Conservation (phyloP, 2,329 filamentous ascomycete species). For the Iodosphaeria phyllophila region DNA sequence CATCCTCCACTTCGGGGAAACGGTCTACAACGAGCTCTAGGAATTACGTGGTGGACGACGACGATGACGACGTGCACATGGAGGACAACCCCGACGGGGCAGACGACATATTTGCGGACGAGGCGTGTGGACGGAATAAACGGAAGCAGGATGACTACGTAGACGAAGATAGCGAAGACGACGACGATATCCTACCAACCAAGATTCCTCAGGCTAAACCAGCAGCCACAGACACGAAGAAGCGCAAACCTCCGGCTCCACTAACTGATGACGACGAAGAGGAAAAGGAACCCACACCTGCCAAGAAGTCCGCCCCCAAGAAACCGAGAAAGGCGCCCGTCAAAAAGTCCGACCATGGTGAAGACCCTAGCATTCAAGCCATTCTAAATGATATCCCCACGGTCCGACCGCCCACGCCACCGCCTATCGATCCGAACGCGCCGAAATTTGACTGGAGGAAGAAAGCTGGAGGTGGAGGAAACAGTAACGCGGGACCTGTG, state of each 20-base stretch:
- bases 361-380: conserved; percentile 56
- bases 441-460: conserved; percentile 67
- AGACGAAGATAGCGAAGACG: conserved; percentile 55
- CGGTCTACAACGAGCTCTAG: conserved; percentile 20
- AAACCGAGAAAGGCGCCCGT: conserved; percentile 38
- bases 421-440: conserved; percentile 44
- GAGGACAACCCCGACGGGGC: conserved; percentile 52
- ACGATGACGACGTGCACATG: conserved; percentile 38
- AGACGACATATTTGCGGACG: conserved; percentile 72
- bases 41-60: conserved; percentile 22
- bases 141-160: conserved; percentile 57
- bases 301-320: conserved; percentile 36
- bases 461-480: conserved; percentile 34
- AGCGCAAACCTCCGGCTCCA: conserved; percentile 37
- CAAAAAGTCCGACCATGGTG: conserved; percentile 47
- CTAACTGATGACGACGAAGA: conserved; percentile 38
- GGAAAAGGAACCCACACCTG: conserved; percentile 25
- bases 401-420: conserved; percentile 68
- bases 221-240: conserved; percentile 20
- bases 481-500: conserved; percentile 43
- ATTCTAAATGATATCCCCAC: conserved; percentile 80
- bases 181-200: conserved; percentile 11
- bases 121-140: conserved; percentile 45
- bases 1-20: conserved; percentile 15
- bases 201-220: conserved; percentile 13